Percentiles rank a stretch among this genome's conserved stretches.
Conservation (phyloP, 2,329 filamentous ascomycete species). For the Aspergillus sergii region DNA sequence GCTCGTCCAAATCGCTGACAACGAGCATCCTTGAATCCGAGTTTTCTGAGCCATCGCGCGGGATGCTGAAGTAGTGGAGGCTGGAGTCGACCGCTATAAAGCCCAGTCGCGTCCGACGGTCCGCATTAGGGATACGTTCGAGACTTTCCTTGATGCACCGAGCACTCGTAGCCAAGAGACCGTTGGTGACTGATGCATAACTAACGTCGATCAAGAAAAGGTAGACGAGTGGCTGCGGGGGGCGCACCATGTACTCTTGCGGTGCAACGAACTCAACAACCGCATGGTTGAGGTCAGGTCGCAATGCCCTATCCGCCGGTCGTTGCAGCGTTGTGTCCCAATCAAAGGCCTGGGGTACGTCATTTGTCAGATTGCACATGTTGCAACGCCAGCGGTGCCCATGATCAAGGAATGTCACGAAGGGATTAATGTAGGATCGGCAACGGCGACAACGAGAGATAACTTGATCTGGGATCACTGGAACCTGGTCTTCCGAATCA, state of each 20-base stretch:
- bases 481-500: conserved; percentile 87
- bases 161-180: conserved; percentile 87
- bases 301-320: conserved; percentile 86
- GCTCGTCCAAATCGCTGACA: conserved; percentile 92
- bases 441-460: conserved; percentile 96
- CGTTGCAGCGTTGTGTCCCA: conserved; percentile 95
- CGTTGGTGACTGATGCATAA: conserved; percentile 84
- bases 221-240: conserved; percentile 92
- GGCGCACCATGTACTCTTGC: conserved; percentile 99
- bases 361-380: conserved; percentile 98
- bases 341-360: conserved; percentile 98
- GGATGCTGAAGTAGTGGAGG: conserved; percentile 94
- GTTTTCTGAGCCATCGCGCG: conserved; percentile 81
- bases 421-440: conserved; percentile 96
- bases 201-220: conserved; percentile 95
- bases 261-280: conserved; percentile 97
- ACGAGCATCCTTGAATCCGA: conserved; percentile 89
- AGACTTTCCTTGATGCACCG: conserved; percentile 93
- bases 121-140: conserved; percentile 96
- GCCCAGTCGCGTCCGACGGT: conserved; percentile 85
- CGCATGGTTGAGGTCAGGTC: conserved; percentile 91
- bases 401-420: conserved; percentile 93
- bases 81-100: conserved; percentile 96
- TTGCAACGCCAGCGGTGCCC: conserved; percentile 98
- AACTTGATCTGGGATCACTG: conserved; percentile 92